A percentile compares a stretch with the other conserved stretches of the same genome.
These are phyloP conservation scores for Penicillium sp. DNA, from an alignment of 2,329 filamentous ascomycete genomes.

Conservation along the genomic window DNA sequence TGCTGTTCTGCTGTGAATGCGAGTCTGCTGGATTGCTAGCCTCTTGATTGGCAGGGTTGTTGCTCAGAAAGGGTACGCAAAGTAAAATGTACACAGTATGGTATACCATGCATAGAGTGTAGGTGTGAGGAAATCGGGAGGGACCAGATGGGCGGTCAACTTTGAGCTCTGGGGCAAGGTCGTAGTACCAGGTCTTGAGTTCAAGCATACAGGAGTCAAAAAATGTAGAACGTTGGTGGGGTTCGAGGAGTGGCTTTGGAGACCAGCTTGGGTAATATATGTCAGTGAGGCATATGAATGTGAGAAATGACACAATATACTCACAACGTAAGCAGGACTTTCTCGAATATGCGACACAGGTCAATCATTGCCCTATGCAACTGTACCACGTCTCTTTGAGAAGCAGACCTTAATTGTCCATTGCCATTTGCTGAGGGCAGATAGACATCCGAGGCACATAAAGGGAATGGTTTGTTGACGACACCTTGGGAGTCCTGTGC, in stretches of 20 bases:
- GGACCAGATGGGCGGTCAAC: slow-evolving; percentile 22
- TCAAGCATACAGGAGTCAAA: slow-evolving; percentile 33
- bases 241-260: slow-evolving; percentile 26
- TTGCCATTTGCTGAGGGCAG: slow-evolving; percentile 16
- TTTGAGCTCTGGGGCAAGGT: slow-evolving; percentile 31
- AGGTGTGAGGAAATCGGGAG: slow-evolving; percentile 28
- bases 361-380: slow-evolving; percentile 29
- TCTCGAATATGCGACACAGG: slow-evolving; percentile 32
- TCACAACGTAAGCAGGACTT: slow-evolving; percentile 32
- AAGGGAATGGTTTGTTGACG: slow-evolving; percentile 26
- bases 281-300: background rate
- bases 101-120: slow-evolving; percentile 36
- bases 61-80: slow-evolving; percentile 28
- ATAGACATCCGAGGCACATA: slow-evolving; percentile 9
- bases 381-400: slow-evolving; percentile 15
- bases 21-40: background rate
- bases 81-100: slow-evolving; percentile 35
- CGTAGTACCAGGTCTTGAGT: slow-evolving; percentile 37
- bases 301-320: background rate
- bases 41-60: background rate
- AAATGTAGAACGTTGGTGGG: slow-evolving; percentile 24
- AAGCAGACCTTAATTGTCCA: slow-evolving; percentile 17
- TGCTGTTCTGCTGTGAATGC: background rate
- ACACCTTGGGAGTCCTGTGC: slow-evolving; percentile 31
- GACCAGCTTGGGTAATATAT: slow-evolving; percentile 25